These are phyloP conservation scores for Carex scoparia DNA, from an alignment of 176 grass and related monocot genomes.

Conservation along the genomic window DNA sequence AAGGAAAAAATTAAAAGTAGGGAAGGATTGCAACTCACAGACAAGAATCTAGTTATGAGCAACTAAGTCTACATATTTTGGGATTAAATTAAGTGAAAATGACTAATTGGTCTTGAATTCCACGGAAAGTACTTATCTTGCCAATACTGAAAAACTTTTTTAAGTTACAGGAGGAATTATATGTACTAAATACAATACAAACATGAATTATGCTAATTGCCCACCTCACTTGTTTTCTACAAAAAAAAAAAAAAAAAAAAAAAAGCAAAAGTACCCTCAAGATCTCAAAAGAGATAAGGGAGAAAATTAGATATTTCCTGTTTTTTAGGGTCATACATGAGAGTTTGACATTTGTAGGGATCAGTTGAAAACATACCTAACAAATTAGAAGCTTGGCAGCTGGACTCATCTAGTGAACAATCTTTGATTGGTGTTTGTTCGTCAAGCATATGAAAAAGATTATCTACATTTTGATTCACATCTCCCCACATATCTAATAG, in stretches of 20 bases:
- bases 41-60: background rate
- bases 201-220: background rate
- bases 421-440: constrained; percentile 95
- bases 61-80: background rate
- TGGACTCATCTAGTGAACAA: constrained; percentile 55
- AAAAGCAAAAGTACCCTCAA: background rate
- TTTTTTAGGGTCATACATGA: constrained; percentile 15
- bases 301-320: background rate
- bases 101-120: background rate
- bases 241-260: background rate
- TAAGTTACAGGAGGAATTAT: background rate
- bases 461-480: constrained; percentile 35
- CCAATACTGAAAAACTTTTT: background rate
- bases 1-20: background rate
- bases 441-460: constrained; percentile 55
- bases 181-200: background rate
- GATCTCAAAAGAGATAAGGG: background rate
- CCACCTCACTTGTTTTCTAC: background rate
- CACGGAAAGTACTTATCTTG: background rate
- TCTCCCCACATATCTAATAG: constrained; percentile 58
- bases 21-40: constrained; percentile 17
- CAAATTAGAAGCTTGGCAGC: constrained; percentile 47
- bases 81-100: background rate
- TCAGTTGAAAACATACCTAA: constrained; percentile 39
- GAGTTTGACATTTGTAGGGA: background rate